phyloP scores from a whole-genome alignment of 805 yeast genomes.

The Teunomyces tritomae region DNA sequence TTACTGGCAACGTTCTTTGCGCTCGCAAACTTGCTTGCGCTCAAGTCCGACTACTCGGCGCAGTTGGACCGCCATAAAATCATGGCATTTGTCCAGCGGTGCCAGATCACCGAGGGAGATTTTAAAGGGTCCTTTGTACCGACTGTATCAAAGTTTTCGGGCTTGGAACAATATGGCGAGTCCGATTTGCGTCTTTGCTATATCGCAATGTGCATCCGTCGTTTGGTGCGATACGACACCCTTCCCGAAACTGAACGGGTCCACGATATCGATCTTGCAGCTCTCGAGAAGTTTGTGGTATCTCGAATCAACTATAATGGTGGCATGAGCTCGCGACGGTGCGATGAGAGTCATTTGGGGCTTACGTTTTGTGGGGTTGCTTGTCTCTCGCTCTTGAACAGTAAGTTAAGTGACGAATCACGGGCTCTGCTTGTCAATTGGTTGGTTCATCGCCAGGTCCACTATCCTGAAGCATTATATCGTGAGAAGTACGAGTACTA shows the following conservation, averaged over 20 bases:
- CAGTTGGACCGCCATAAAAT: conserved; percentile 43
- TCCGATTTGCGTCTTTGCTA: conserved; percentile 72
- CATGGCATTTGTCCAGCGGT: conserved; percentile 52
- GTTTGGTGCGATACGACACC: conserved; percentile 44
- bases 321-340: conserved; percentile 58
- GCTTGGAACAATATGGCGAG: conserved; percentile 49
- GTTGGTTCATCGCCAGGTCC: conserved; percentile 64
- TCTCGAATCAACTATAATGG: conserved; percentile 50
- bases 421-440: conserved; percentile 28
- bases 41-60: conserved; percentile 41
- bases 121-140: conserved; percentile 35
- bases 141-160: conserved; percentile 17
- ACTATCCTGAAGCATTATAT: conserved; percentile 24
- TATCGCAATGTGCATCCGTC: conserved; percentile 65
- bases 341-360: conserved; percentile 80
- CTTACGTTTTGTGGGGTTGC: conserved; percentile 82
- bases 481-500: conserved; percentile 33
- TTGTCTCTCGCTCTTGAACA: conserved; percentile 44
- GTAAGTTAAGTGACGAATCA: conserved; percentile 11
- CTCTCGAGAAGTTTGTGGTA: conserved; percentile 35
- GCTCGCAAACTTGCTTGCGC: conserved; percentile 51
- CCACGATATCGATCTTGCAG: conserved; percentile 42
- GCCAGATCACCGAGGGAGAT: conserved; percentile 48
- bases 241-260: conserved; percentile 17
- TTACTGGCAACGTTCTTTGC: conserved; percentile 79